Percentiles rank a stretch among this genome's conserved stretches.
Conservation (phyloP, 164 flowering plant species). For the Malania oleifera region DNA sequence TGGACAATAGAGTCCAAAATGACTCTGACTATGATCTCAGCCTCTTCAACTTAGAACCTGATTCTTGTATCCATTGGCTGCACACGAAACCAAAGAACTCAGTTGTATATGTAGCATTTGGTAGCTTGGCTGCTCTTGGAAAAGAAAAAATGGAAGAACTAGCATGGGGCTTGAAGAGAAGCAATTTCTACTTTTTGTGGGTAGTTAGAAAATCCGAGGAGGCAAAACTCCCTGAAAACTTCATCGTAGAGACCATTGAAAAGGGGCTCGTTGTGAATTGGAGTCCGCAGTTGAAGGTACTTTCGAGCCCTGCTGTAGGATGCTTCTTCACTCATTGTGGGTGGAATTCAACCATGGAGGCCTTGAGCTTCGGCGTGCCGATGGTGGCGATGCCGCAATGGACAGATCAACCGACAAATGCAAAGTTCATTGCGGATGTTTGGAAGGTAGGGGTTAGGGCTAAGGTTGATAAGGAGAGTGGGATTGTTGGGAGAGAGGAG, state of each 20-base stretch:
- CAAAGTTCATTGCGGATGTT: constrained; percentile 26
- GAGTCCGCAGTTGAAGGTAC: constrained; percentile 30
- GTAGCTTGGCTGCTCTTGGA: constrained; percentile 13
- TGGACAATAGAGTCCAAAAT: constrained; percentile 22
- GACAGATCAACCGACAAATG: constrained; percentile 32
- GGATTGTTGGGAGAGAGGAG: constrained; percentile 24
- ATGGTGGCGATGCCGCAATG: constrained; percentile 30
- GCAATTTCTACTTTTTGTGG: constrained; percentile 20
- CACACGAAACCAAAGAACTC: constrained; percentile 15
- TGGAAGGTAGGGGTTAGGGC: constrained; percentile 30
- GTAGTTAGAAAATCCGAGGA: constrained; percentile 18
- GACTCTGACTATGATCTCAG: constrained; percentile 20
- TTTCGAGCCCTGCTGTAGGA: constrained; percentile 19
- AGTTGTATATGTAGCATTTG: constrained; percentile 25
- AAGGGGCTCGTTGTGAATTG: constrained; percentile 26
- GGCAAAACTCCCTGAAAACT: constrained; percentile 2
- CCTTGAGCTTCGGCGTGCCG: constrained; percentile 32
- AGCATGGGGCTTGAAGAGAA: constrained; percentile 16
- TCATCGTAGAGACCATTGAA: constrained; percentile 7
- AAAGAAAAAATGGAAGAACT: constrained; percentile 24
- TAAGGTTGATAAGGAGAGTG: constrained; percentile 15
- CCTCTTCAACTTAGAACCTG: constrained; percentile 11
- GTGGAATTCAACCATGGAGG: constrained; percentile 34
- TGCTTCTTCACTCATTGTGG: constrained; percentile 34
- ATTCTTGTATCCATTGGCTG: constrained; percentile 19